A percentile compares a stretch with the other conserved stretches of the same genome.
phyloP scores from a whole-genome alignment of 257 asterid species.

The Dorcoceras hygrometricum region DNA sequence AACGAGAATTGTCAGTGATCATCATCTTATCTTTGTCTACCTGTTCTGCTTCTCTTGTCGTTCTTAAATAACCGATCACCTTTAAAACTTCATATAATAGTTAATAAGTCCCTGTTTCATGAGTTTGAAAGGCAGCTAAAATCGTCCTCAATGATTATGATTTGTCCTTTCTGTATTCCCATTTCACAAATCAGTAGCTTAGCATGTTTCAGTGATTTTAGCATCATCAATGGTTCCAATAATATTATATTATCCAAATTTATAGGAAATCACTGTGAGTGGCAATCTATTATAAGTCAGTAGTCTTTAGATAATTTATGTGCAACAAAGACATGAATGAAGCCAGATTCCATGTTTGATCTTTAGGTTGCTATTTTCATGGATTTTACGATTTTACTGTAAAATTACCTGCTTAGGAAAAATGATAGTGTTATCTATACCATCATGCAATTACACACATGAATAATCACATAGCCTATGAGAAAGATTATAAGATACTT shows the following conservation, averaged over 20 bases:
- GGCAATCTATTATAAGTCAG: not conserved
- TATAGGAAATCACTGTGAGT: not conserved
- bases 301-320: not conserved
- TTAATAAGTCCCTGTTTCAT: not conserved
- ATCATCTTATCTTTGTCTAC: not conserved
- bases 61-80: too few species aligned
- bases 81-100: too few species aligned
- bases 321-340: not conserved
- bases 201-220: not conserved
- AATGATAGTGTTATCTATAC: not conserved
- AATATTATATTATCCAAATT: not conserved
- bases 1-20: not conserved
- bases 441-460: not conserved
- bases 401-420: not conserved
- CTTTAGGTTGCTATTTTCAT: not conserved
- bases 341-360: not conserved
- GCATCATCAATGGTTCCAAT: not conserved
- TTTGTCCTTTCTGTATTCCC: not conserved
- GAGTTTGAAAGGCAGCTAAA: not conserved
- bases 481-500: not conserved
- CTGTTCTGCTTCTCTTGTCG: conserved; percentile 3
- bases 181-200: too few species aligned
- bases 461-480: not conserved
- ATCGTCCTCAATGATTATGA: not conserved
- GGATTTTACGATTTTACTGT: not conserved